Evolutionary conservation across 345 rosid genomes (phyloP), one percentile per base, ranked within the genome.

Genomic region (Acer saccharum): DNA sequence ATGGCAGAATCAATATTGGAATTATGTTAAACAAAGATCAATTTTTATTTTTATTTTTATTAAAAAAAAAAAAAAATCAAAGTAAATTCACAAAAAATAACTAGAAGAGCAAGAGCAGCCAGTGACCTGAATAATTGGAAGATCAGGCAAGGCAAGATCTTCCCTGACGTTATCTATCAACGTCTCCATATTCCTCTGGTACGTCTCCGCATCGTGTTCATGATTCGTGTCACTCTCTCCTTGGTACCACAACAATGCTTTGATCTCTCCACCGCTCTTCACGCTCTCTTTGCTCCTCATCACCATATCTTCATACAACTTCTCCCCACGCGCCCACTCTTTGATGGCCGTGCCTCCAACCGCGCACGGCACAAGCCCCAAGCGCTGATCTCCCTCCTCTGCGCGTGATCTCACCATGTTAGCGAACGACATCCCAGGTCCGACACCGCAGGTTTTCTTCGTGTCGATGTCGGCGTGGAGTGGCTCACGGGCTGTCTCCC

Each of bases 391-490:
- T 4, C 39, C 76, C 43, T 43, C 55, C 76, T 14, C 44, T 63
- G 41, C 66, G 0, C 63, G 84, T 4, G 79, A 82, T 81, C 78
- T 81, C 66, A 92, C 82, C 20, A 84, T 70, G 79, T 92, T 93
- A 0, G 93, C 90, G 82, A 95, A 93, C 1, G 96, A 77, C 99
- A 93, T 93, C 66, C 98, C 99, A 2, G 99, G 98, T 4, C 98
- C 93, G 4, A 93, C 86, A 2, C 97, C 99, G 80, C 96, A 95
- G 25, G 77, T 86, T 81, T 93, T 93, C 2, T 25, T 69, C 0
- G 82, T 58, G 89, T 93, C 97, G 82, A 92, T 93, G 81, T 89
- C 97, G 50, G 52, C 79, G 89, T 93, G 98, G 72, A 93, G 96
- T 20, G 96, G 99, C 83, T 88, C 97, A 7, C 35, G 84, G 6